These are phyloP conservation scores for Brassica carinata DNA, from an alignment of 345 rosid species.

Conservation along the genomic window DNA sequence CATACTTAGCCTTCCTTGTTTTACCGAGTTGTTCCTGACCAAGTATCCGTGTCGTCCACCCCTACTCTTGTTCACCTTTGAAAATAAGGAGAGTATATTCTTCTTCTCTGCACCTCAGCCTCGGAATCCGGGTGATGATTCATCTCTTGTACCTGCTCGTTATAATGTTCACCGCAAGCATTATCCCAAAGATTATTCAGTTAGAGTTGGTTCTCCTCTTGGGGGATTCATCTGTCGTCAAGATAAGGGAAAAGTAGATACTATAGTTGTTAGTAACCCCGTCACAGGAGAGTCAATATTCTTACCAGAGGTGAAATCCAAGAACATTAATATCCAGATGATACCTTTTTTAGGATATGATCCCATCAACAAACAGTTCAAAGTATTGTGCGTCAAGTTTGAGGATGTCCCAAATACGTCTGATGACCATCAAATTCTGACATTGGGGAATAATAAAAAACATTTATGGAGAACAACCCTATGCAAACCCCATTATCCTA, in stretches of 20 bases:
- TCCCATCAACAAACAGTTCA: not conserved
- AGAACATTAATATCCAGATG: not conserved
- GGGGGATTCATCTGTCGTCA: not conserved
- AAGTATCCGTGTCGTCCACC: not conserved
- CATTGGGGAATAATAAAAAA: not conserved
- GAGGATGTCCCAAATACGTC: not conserved
- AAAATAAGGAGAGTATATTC: not conserved
- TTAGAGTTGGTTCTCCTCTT: not conserved
- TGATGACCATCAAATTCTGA: not conserved
- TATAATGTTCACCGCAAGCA: not conserved
- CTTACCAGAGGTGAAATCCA: not conserved
- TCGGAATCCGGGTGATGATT: not conserved
- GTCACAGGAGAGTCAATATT: not conserved
- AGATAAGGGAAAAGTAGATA: not conserved
- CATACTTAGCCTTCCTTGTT: not conserved
- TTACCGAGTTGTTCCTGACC: not conserved
- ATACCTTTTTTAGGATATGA: not conserved
- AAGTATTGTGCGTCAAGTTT: not conserved
- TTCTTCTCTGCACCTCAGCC: not conserved
- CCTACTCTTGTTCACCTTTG: not conserved
- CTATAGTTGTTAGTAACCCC: not conserved
- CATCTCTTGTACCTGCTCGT: not conserved
- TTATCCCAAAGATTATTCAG: not conserved
- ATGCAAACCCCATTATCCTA: not conserved
- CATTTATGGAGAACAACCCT: not conserved